These are phyloP conservation scores for Colletotrichum cuscutae DNA, from an alignment of 2,329 filamentous ascomycete genomes.

Conservation along the genomic window DNA sequence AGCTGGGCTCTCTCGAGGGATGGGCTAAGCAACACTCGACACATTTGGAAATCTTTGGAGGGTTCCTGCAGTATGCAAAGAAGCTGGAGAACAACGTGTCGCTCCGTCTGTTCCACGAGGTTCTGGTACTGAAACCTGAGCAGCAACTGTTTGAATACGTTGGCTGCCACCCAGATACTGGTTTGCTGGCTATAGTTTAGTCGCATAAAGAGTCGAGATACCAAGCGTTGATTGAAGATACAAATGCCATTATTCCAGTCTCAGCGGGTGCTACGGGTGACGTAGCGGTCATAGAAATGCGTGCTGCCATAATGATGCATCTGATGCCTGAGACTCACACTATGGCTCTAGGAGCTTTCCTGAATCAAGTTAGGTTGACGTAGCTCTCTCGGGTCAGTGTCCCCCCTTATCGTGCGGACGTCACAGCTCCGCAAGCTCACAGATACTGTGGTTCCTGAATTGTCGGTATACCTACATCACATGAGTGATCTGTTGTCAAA, in stretches of 20 bases:
- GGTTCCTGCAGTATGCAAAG: conserved; percentile 51
- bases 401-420: background rate
- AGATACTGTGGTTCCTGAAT: no score
- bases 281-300: no score
- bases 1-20: conserved; percentile 49
- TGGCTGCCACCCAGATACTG: conserved; percentile 48
- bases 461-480: no score
- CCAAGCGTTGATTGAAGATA: background rate
- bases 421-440: background rate
- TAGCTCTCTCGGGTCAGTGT: background rate
- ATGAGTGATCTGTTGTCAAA: no score
- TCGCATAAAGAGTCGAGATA: background rate
- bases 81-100: conserved; percentile 47
- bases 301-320: no score
- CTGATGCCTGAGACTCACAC: no score
- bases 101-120: conserved; percentile 52
- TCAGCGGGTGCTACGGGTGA: no score
- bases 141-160: conserved; percentile 56
- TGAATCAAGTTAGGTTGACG: background rate
- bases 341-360: background rate
- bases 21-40: conserved; percentile 53
- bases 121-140: conserved; percentile 49
- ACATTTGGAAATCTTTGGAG: conserved; percentile 52
- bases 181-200: conserved; percentile 40
- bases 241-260: no score